These are phyloP conservation scores for Chaetomiaceae sp. DNA, from an alignment of 2,329 filamentous ascomycete species.

Conservation along the genomic window DNA sequence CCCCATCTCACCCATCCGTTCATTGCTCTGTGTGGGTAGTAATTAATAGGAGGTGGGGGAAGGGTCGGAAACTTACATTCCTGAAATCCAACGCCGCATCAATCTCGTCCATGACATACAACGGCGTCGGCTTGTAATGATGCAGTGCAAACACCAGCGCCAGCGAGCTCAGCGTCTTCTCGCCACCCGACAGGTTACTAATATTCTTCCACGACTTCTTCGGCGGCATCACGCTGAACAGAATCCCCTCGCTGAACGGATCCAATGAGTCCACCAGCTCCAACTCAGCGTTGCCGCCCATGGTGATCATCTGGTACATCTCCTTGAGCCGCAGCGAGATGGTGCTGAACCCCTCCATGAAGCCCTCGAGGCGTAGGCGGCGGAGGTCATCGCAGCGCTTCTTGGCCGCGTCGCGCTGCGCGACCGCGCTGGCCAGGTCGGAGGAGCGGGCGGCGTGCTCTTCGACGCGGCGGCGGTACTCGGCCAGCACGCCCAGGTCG, in stretches of 20 bases:
- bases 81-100: slow-evolving; percentile 96
- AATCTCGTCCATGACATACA: slow-evolving; percentile 99
- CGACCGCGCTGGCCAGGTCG: slow-evolving; percentile 75
- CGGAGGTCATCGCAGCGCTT: slow-evolving; percentile 89
- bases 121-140: slow-evolving; percentile 93
- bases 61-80: slow-evolving; percentile 64
- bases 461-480: slow-evolving; percentile 38
- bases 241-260: slow-evolving; percentile 92
- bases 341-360: slow-evolving; percentile 95
- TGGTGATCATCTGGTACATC: slow-evolving; percentile 99
- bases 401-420: slow-evolving; percentile 79
- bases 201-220: slow-evolving; percentile 99
- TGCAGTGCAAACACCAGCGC: slow-evolving; percentile 97
- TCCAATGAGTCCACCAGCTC: slow-evolving; percentile 95
- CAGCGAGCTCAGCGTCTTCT: slow-evolving; percentile 92
- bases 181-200: slow-evolving; percentile 87
- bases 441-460: slow-evolving; percentile 51
- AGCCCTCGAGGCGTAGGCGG: slow-evolving; percentile 84
- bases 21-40: no score
- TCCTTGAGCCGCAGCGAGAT: slow-evolving; percentile 96
- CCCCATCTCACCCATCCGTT: no score
- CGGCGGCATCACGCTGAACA: slow-evolving; percentile 98
- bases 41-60: neutral
- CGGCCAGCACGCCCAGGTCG: slow-evolving; percentile 70
- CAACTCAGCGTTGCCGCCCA: slow-evolving; percentile 96